Conservation (phyloP, 2,329 filamentous ascomycete genomes). For the Myriosclerotinia curreyana region DNA sequence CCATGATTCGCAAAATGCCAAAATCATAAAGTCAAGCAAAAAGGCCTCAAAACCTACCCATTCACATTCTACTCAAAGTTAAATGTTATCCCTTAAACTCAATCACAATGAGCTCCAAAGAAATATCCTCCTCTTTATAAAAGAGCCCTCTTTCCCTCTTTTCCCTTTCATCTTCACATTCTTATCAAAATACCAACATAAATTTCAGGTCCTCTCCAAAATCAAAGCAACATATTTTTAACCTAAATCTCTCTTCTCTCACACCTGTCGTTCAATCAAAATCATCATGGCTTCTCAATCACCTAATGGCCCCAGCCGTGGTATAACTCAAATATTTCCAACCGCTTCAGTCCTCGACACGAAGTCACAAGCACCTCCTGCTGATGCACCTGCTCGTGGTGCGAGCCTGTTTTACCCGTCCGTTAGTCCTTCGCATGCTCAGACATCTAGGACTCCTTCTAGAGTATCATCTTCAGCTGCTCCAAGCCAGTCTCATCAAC, state of each 20-base stretch:
- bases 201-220: not conserved
- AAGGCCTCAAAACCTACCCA: not conserved
- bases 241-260: too few relatives aligned
- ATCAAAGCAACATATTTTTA: not conserved
- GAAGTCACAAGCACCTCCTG: not conserved
- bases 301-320: not conserved
- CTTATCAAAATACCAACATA: not conserved
- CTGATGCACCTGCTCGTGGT: not conserved
- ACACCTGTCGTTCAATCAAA: too few relatives aligned
- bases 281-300: not conserved
- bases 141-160: not conserved
- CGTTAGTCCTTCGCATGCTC: not conserved
- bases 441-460: not conserved
- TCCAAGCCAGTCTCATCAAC: not conserved
- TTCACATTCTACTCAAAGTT: not conserved
- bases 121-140: not conserved
- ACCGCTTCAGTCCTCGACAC: not conserved
- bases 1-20: not conserved
- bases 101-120: not conserved
- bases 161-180: not conserved
- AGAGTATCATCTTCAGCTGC: not conserved
- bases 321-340: conserved; percentile 8
- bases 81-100: not conserved
- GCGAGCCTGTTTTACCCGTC: not conserved
- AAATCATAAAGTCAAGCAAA: not conserved